Evolutionary conservation across 139 green algal species (phyloP).

Genomic region (Coccomyxa sp.): DNA sequence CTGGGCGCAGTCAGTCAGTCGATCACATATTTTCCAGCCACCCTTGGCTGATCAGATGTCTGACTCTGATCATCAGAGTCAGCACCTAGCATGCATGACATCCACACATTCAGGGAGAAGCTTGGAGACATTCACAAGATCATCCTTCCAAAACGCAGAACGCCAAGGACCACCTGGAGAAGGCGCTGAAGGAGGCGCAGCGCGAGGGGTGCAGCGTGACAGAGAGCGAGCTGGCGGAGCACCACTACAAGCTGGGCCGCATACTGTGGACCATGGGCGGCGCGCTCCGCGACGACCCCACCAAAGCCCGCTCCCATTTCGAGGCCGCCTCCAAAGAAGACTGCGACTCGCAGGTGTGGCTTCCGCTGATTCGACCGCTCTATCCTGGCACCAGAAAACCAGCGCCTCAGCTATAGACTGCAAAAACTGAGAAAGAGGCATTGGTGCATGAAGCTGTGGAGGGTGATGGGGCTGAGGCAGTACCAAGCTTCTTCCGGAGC

Average conservation of each 20-base stretch:
- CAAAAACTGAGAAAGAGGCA: neutral
- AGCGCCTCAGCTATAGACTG: neutral
- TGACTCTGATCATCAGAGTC: too few relatives aligned
- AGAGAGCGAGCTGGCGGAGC: constrained; percentile 48
- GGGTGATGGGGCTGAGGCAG: neutral
- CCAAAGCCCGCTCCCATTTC: constrained; percentile 20
- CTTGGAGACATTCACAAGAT: too few relatives aligned
- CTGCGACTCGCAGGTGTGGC: constrained; percentile 19
- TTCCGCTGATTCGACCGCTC: neutral
- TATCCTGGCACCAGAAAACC: neutral
- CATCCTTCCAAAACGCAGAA: constrained; percentile 17
- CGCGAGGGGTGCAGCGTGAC: constrained; percentile 25
- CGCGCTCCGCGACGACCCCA: constrained; percentile 8
- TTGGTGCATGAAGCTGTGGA: too few relatives aligned
- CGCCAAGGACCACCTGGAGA: constrained; percentile 45
- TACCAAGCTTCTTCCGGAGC: neutral
- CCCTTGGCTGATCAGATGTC: too few relatives aligned
- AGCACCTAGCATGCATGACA: too few relatives aligned
- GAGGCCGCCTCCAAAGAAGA: constrained; percentile 20
- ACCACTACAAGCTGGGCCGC: constrained; percentile 43
- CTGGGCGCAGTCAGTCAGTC: too few relatives aligned
- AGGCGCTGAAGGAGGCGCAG: constrained; percentile 24
- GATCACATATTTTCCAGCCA: too few relatives aligned
- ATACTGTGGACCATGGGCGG: constrained; percentile 52
- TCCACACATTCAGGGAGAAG: too few relatives aligned